Evolutionary conservation across 2,329 filamentous ascomycete genomes (phyloP), one percentile per base, ranked within the genome.

Genomic region (Calonectria pseudoreteaudii): DNA sequence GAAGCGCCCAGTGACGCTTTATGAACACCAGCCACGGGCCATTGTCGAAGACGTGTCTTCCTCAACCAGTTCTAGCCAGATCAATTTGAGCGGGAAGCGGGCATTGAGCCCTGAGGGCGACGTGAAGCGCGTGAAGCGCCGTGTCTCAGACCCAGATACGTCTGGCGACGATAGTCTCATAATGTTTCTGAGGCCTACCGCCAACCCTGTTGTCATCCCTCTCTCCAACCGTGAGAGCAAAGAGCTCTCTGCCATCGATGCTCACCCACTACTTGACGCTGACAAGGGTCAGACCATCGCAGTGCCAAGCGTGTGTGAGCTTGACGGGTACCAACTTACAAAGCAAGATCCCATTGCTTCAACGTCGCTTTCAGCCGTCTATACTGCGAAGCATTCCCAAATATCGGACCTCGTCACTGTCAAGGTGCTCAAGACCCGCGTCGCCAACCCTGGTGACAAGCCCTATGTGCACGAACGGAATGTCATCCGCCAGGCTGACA

Each of bases 401-500:
- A 86, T 90, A 23, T 85, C 88, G 3, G 88, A 89, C 26, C 87
- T 91, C 68, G 89, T 91, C 70, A 91, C 90, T 1, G 90, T 91
- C 81, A 92, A 92, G 78, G 89, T 92, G 1, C 88, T 92, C 75
- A 91, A 91, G 82, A 91, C 90, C 1, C 83, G 86, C 8, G 80
- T 86, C 4, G 77, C 85, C 38, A 85, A 84, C 52, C 75, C 84
- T 4, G 82, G 85, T 65, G 80, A 85, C 53, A 88, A 88, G 69
- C 86, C 88, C 3, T 86, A 87, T 53, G 86, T 90, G 26, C 86
- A 86, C 67, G 90, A 90, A 78, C 86, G 87, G 69, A 90, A 88
- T 72, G 87, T 91, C 53, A 91, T 92, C 76, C 88, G 87, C 1
- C 90, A 92, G 79, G 90, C 90, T 52, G 88, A 91, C 78, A 88